Evolutionary conservation across 345 rosid species (phyloP), one percentile per base, ranked within the genome.

Genomic region (Pistacia atlantica): DNA sequence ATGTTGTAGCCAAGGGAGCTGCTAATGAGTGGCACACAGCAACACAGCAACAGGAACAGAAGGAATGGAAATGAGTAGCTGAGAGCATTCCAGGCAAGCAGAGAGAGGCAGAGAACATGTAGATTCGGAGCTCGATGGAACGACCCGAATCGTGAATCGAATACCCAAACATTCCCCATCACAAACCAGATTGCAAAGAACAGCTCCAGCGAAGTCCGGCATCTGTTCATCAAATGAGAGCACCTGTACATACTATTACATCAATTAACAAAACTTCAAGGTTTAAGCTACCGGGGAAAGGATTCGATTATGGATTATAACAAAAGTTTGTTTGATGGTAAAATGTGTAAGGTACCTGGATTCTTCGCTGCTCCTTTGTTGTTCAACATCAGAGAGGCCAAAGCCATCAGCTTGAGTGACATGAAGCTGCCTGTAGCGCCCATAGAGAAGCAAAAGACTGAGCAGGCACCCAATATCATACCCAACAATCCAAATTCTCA

Each of bases 111-210:
- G 56, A 97, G 93, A 28, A 89, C 87, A 18, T 97, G 94, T 51
- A 97, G 97, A 65, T 87, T 93, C 0, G 99, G 98, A 63, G 99
- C 95, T 48, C 76, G 87, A 4, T 82, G 83, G 88, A 92, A 91
- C 0, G 97, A 90, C 54, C 93, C 94, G 4, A 94, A 89, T 22
- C 97, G 89, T 2, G 99, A 90, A 85, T 97, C 99, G 0, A 97
- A 97, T 52, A 94, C 94, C 99, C 99, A 97, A 10, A 92, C 97
- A 63, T 94, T 97, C 8, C 98, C 99, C 93, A 92, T 91, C 73
- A 97, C 99, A 79, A 97, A 97, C 99, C 99, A 97, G 59, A 94
- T 97, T n/a, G 98, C 99, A 65, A 92, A 97, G 89, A 97, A 97
- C 64, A 97, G 97, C 83, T 97, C 99, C 0, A 97, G 86, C 0